phyloP scores from a whole-genome alignment of 345 rosid species.

The Dipteronia sinensis region DNA sequence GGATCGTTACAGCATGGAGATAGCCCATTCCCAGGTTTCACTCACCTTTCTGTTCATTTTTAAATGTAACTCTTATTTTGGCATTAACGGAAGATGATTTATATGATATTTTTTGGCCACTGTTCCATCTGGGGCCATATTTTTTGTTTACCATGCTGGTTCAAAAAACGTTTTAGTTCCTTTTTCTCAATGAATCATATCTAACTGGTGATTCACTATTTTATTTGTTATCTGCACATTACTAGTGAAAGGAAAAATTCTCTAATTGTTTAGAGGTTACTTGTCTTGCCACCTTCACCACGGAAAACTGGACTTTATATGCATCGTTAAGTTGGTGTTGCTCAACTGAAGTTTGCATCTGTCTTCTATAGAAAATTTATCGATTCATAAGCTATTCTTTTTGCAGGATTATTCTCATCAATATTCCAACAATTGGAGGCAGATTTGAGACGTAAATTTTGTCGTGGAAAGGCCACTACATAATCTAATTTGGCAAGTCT shows the following conservation, averaged over 20 bases:
- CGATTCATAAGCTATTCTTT: not conserved
- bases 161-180: not conserved
- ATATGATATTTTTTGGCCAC: not conserved
- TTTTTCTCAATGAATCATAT: not conserved
- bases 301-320: not conserved
- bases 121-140: not conserved
- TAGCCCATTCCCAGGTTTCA: conserved; percentile 54
- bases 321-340: not conserved
- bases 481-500: not conserved
- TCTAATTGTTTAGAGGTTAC: not conserved
- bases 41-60: not conserved
- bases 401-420: conserved; percentile 62
- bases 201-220: not conserved
- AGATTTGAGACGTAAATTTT: conserved; percentile 50
- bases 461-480: conserved; percentile 31
- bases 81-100: not conserved
- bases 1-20: conserved; percentile 66
- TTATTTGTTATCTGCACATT: not conserved
- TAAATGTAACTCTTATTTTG: not conserved
- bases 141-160: not conserved
- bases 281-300: not conserved
- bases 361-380: not conserved
- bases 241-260: not conserved
- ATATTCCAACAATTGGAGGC: conserved; percentile 57
- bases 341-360: not conserved